Conservation (phyloP, 257 asterid species). For the Nicotiana knightiana region DNA sequence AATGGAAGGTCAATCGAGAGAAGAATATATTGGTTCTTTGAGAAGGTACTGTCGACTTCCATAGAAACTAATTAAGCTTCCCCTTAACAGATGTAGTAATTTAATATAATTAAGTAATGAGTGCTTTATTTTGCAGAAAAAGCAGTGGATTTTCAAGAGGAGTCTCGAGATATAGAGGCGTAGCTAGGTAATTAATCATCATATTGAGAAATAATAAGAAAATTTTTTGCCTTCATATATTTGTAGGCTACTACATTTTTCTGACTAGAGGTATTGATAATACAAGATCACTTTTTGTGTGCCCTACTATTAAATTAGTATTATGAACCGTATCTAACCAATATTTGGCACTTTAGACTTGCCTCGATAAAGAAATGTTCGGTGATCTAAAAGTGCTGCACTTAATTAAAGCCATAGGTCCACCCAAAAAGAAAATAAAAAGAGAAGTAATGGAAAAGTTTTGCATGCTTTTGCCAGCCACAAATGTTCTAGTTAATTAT, state of each 20-base stretch:
- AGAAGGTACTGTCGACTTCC: slow-evolving; percentile 45
- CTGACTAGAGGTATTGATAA: no score
- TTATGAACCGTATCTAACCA: background rate
- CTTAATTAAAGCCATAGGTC: background rate
- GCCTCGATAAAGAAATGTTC: background rate
- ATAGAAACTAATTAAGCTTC: no score
- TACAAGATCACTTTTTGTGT: background rate
- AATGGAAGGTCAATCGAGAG: slow-evolving; percentile 79
- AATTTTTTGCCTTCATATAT: background rate
- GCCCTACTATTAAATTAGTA: background rate
- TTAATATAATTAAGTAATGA: background rate
- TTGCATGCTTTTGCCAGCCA: background rate
- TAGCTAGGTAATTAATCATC: slow-evolving; percentile 50
- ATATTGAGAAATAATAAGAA: background rate
- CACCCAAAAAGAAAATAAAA: background rate
- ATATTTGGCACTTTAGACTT: background rate
- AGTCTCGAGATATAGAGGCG: slow-evolving; percentile 81
- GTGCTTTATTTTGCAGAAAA: slow-evolving; percentile 26
- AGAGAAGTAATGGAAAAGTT: background rate
- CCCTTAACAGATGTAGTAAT: background rate
- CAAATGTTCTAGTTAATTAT: no score
- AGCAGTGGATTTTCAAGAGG: slow-evolving; percentile 92
- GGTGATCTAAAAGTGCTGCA: background rate
- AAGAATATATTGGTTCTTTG: slow-evolving; percentile 88
- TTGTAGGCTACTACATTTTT: no score